These are phyloP conservation scores for Bipolaris bicolor DNA, from an alignment of 2,329 filamentous ascomycete species.

Conservation along the genomic window DNA sequence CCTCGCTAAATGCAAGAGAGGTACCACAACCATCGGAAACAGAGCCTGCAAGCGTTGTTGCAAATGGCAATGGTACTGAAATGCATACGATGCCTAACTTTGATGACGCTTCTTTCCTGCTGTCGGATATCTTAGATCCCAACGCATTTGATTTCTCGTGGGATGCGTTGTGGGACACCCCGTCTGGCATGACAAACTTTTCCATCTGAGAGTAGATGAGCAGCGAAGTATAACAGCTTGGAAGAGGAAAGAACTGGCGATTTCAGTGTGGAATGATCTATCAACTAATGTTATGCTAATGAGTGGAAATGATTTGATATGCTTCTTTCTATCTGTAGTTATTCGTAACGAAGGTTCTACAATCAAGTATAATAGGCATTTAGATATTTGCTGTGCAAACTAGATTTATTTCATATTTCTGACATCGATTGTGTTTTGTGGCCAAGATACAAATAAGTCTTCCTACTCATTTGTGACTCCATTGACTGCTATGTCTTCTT, in stretches of 20 bases:
- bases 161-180: conserved; percentile 48
- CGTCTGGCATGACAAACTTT: conserved; percentile 44
- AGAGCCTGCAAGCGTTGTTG: conserved; percentile 20
- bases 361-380: too few relatives aligned
- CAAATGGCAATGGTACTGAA: conserved; percentile 11
- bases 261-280: neutral
- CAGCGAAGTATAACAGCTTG: neutral
- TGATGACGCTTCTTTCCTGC: conserved; percentile 37
- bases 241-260: neutral
- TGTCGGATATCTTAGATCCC: conserved; percentile 43
- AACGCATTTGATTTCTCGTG: conserved; percentile 47
- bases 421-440: too few relatives aligned
- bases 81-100: conserved; percentile 24
- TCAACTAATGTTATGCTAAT: neutral
- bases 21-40: conserved; percentile 26
- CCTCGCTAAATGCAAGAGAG: conserved; percentile 34
- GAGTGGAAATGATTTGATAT: too few relatives aligned
- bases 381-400: neutral
- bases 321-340: too few relatives aligned
- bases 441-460: too few relatives aligned
- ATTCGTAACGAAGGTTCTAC: too few relatives aligned
- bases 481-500: neutral
- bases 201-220: conserved; percentile 23
- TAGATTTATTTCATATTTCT: neutral
- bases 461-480: neutral